These are phyloP conservation scores for Amanita pseudoporphyria DNA, from an alignment of 768 basidiomycete species.

Conservation along the genomic window DNA sequence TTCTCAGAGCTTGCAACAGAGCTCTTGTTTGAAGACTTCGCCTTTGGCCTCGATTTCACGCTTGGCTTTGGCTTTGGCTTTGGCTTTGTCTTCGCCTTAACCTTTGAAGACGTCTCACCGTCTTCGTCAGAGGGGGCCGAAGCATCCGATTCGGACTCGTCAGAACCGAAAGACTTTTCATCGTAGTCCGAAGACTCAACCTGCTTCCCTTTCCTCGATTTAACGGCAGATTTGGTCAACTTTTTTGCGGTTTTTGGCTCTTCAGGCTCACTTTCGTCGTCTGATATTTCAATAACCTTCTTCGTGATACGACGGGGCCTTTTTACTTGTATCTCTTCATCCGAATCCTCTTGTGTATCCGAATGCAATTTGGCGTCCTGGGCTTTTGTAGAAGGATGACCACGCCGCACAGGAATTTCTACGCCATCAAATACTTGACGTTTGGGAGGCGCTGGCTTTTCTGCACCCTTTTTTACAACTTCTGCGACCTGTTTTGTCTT, in stretches of 20 bases:
- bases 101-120: slow-evolving; percentile 8
- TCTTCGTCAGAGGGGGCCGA: slow-evolving; percentile 25
- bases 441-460: slow-evolving; percentile 4
- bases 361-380: slow-evolving; percentile 18
- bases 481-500: slow-evolving; percentile 1
- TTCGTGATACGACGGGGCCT: slow-evolving; percentile 31
- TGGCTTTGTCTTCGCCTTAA: slow-evolving; percentile 18
- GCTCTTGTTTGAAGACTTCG: slow-evolving; percentile 11
- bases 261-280: slow-evolving; percentile 24
- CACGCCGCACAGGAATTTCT: slow-evolving; percentile 32
- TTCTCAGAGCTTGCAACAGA: slow-evolving; percentile 17
- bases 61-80: slow-evolving; percentile 21
- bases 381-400: slow-evolving; percentile 13
- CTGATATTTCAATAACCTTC: slow-evolving; percentile 39
- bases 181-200: slow-evolving; percentile 28
- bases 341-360: slow-evolving; percentile 27
- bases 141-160: slow-evolving; percentile 24
- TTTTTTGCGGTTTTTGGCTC: slow-evolving; percentile 18
- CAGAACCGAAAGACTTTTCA: slow-evolving; percentile 23
- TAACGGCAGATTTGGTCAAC: slow-evolving; percentile 22
- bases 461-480: not conserved
- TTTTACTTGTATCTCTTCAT: slow-evolving; percentile 25
- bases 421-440: slow-evolving; percentile 37
- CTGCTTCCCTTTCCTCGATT: slow-evolving; percentile 12
- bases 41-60: slow-evolving; percentile 16